Conservation (phyloP, 805 yeast species). For the Candida silvatica region DNA sequence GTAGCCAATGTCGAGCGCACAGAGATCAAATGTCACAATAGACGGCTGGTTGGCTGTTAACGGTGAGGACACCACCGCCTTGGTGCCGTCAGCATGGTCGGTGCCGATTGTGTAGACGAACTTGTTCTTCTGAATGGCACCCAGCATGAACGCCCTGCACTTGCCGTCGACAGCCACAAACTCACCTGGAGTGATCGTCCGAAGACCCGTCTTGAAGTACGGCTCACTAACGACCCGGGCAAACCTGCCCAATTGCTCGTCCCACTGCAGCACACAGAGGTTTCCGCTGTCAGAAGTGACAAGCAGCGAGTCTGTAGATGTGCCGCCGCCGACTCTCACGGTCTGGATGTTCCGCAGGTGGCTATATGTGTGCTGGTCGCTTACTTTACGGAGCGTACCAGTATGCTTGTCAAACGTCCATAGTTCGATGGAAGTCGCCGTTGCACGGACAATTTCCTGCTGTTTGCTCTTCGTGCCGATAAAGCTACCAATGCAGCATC, state of each 20-base stretch:
- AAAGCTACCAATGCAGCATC: conserved; percentile 64
- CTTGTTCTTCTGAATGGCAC: conserved; percentile 69
- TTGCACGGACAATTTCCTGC: conserved; percentile 57
- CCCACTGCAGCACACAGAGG: conserved; percentile 34
- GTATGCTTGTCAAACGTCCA: conserved; percentile 42
- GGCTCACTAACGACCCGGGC: conserved; percentile 49
- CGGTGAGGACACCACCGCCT: conserved; percentile 57
- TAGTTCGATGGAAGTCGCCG: conserved; percentile 45
- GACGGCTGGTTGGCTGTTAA: conserved; percentile 53
- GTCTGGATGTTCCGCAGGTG: conserved; percentile 44
- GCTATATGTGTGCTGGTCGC: conserved; percentile 45
- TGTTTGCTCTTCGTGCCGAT: conserved; percentile 39
- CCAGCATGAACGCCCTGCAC: conserved; percentile 59
- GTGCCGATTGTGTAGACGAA: conserved; percentile 57
- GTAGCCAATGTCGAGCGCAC: conserved; percentile 65
- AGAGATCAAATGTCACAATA: conserved; percentile 40
- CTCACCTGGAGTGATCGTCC: conserved; percentile 71
- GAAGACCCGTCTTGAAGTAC: conserved; percentile 62
- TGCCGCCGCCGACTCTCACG: conserved; percentile 44
- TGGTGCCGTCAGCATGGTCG: conserved; percentile 27
- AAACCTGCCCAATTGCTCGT: conserved; percentile 25
- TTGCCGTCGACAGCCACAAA: conserved; percentile 62
- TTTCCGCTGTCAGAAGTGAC: conserved; percentile 78
- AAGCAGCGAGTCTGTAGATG: conserved; percentile 49
- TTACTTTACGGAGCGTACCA: conserved; percentile 42